Base-by-base conservation (phyloP, 768 basidiomycete genomes). In the Termitomyces titanicus region DNA sequence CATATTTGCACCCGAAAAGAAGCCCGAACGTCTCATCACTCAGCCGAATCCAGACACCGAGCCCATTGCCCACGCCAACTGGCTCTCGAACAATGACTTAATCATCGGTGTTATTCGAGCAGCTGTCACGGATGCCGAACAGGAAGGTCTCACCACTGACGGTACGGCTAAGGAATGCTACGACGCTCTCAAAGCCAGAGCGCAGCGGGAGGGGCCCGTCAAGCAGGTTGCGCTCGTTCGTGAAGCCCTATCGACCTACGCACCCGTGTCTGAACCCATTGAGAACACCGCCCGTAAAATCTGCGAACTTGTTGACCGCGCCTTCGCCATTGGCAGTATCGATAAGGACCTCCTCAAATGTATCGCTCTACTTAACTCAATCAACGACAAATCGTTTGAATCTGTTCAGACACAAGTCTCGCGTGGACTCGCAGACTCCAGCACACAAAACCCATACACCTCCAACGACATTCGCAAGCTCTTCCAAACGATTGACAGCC, bases 271-370 rank as follows among this genome's bases (percentile, higher is more conserved):
- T 2, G 33, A 42, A 10, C 54, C 51, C 3, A 48, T 56, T 24
- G 9, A 46, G 9, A 45, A 12, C 15, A 58, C 50, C 1, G 35
- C 47, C 3, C 31, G 46, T 6, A 51, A 52, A 18, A 56, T 61
- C 31, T 44, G 49, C 24, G 31, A 53, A 1, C 13, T 54, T 22
- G 18, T 51, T 35, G 25, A 55, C 6, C 39, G 44, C 13, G 56
- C 52, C 0, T 58, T 60, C 29, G 50, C 45, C n/a, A 59, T 62
- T 7, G 62, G 55, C 1, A 25, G 42, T 0, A 50, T 63, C 27
- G 51, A 42, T n/a, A 6, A 34, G 4, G 59, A 63, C 6, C 45
- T 64, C 6, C 59, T 62, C 27, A 59, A 52, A 6, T 53, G 56
- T 2, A 60, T 61, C 12, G 39, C 46, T 0, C 12, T 62, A 1